Conservation (phyloP, 805 yeast genomes). For the Huiozyma sinensis region DNA sequence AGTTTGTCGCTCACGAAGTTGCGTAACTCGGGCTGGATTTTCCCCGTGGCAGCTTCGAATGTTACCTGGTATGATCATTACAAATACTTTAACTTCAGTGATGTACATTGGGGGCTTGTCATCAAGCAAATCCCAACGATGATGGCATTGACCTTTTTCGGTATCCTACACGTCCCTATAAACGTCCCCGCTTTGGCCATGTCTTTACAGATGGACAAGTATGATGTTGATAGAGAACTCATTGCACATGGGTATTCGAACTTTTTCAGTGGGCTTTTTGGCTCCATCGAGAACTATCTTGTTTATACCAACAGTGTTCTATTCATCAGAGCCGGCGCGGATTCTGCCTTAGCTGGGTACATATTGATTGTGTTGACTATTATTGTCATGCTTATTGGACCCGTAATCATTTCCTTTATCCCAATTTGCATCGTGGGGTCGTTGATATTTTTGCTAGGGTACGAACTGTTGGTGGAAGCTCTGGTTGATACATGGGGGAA, state of each 20-base stretch:
- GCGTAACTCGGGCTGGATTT: constrained; percentile 77
- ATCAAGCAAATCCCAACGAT: constrained; percentile 73
- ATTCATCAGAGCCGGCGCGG: constrained; percentile 92
- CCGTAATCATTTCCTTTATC: constrained; percentile 83
- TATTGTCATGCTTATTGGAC: constrained; percentile 77
- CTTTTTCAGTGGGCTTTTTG: constrained; percentile 68
- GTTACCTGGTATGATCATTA: constrained; percentile 92
- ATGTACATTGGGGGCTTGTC: constrained; percentile 69
- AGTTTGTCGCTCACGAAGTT: constrained; percentile 49
- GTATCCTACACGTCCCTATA: constrained; percentile 91
- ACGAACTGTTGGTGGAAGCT: constrained; percentile 81
- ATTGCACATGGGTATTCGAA: constrained; percentile 93
- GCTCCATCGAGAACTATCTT: constrained; percentile 87
- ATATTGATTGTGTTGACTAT: constrained; percentile 75
- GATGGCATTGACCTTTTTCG: constrained; percentile 93
- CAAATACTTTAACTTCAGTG: constrained; percentile 51
- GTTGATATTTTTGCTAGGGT: constrained; percentile 79
- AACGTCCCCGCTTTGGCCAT: constrained; percentile 96
- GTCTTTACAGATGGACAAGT: constrained; percentile 67
- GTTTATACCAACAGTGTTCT: constrained; percentile 90
- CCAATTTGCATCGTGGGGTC: constrained; percentile 96
- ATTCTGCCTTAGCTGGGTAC: constrained; percentile 80
- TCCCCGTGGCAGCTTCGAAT: constrained; percentile 39
- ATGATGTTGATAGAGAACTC: constrained; percentile 85
- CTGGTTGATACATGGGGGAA: constrained; percentile 74